phyloP scores from a whole-genome alignment of 495 filamentous ascomycete species.

The Lophiostoma macrostomum region DNA sequence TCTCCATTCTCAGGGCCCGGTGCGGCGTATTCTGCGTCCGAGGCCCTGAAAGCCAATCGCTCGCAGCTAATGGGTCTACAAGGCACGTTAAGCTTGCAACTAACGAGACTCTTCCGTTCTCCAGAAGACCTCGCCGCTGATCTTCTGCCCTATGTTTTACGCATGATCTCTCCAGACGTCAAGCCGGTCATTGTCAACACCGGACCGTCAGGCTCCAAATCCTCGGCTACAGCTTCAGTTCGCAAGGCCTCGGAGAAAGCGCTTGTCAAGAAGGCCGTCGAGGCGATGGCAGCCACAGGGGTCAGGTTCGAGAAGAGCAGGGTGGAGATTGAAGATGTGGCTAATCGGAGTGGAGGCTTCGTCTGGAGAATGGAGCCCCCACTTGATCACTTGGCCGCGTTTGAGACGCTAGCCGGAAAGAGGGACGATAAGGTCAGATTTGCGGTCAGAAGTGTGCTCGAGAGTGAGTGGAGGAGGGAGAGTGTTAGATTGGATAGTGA shows the following conservation, averaged over 20 bases:
- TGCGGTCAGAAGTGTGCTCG: slow-evolving; percentile 86
- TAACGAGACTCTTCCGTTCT: slow-evolving; percentile 73
- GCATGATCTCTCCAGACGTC: slow-evolving; percentile 81
- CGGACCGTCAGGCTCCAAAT: slow-evolving; percentile 51
- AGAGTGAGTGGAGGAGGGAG: slow-evolving; percentile 77
- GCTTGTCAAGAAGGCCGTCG: slow-evolving; percentile 74
- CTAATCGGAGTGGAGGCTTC: slow-evolving; percentile 54
- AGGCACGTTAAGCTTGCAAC: slow-evolving; percentile 53
- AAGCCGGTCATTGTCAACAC: slow-evolving; percentile 78
- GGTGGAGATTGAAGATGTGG: slow-evolving; percentile 60
- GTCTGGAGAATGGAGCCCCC: slow-evolving; percentile 95
- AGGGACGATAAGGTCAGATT: slow-evolving; percentile 66
- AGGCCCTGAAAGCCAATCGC: slow-evolving; percentile 68
- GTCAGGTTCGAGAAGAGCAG: slow-evolving; percentile 78
- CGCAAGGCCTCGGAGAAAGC: slow-evolving; percentile 77
- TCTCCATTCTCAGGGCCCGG: slow-evolving; percentile 74
- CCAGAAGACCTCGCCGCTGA: slow-evolving; percentile 71
- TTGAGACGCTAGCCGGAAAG: slow-evolving; percentile 44
- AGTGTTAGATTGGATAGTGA: slow-evolving; percentile 35
- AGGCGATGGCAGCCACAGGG: slow-evolving; percentile 72
- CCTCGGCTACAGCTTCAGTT: slow-evolving; percentile 72
- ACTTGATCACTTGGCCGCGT: slow-evolving; percentile 61
- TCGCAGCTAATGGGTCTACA: slow-evolving; percentile 54
- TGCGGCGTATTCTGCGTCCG: slow-evolving; percentile 75
- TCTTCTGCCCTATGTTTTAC: slow-evolving; percentile 75